Evolutionary conservation across 192 early-diverging fungal genomes (phyloP).

Genomic region (Coemansia sp.): DNA sequence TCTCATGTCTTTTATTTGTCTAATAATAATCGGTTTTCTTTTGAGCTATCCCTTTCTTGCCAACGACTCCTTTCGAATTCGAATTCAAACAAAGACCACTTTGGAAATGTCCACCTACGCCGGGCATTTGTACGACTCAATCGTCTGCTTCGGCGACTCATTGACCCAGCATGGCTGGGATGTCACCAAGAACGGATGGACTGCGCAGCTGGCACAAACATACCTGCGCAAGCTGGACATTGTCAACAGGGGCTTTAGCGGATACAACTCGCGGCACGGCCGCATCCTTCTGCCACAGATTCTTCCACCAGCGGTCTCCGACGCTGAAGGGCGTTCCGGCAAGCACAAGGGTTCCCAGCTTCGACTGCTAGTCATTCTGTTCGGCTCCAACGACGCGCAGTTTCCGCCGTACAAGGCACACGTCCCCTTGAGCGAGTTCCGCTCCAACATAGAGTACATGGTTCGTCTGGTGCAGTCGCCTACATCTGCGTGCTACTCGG

Average conservation of each 20-base stretch:
- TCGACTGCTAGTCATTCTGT: constrained; percentile 25
- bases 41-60: background rate
- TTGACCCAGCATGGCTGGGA: constrained; percentile 49
- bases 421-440: constrained; percentile 41
- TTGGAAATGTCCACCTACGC: background rate
- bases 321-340: background rate
- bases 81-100: background rate
- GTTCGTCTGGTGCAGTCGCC: constrained; percentile 4
- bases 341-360: background rate
- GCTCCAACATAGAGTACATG: constrained; percentile 14
- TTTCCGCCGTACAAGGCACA: constrained; percentile 13
- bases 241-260: constrained; percentile 42
- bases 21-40: constrained; percentile 2
- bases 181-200: constrained; percentile 39
- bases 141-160: constrained; percentile 44
- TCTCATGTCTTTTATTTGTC: constrained; percentile 2
- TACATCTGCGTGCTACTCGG: constrained; percentile 9
- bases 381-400: constrained; percentile 47
- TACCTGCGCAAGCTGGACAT: constrained; percentile 39
- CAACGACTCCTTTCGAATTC: background rate
- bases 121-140: constrained; percentile 5
- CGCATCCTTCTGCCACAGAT: constrained; percentile 10
- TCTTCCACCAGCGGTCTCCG: constrained; percentile 1
- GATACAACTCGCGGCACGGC: constrained; percentile 36
- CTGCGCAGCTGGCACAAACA: constrained; percentile 26